Base-by-base conservation (phyloP, 768 basidiomycete species). In the Pulveroboletus ravenelii region DNA sequence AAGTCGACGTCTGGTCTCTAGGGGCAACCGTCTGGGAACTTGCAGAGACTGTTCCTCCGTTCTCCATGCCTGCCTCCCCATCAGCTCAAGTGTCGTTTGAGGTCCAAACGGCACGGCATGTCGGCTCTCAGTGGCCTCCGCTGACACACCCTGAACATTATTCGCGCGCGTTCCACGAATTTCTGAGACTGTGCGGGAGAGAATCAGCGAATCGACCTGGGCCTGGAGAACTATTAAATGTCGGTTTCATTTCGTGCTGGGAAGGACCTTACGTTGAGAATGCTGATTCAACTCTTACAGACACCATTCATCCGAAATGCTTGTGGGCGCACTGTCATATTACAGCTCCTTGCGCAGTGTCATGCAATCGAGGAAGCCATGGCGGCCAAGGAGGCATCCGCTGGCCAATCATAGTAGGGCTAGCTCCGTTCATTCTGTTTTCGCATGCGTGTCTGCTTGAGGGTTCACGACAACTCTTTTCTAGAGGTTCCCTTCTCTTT, bases 11-110 rank as follows among this genome's bases (percentile, higher is more conserved):
- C 0, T 91, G 87, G 87, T 89, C 87, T 0, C 71, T 89, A 6
- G 89, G 89, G 2, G 89, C 89, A 0, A 91, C 89, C 0, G 76
- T 87, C 0, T 90, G 89, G 89, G 89, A 91, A 62, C 76, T 87
- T 68, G 85, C 85, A 1, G 78, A 91, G 61, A 79, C 82, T 6
- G 74, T 79, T 45, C 89, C 89, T 5, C 89, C 89, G 0, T 91
- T 90, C 61, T 73, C 78, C 4, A 76, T 80, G 40, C 58, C 62
- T 17, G 51, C 56, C 15, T 64, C 64, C 6, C 62, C 64, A 2
- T 50, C 56, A 1, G 42, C 47, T 1, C 56, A 53, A 30, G 39
- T 45, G 10, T 41, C 56, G n/a, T 66, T 65, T 20, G 48, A 50
- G 48, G 71, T 78, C 0, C 75, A 80, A 46, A 74, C 79, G 51